These are phyloP conservation scores for Panellus pusillus DNA, from an alignment of 768 basidiomycete species.

Conservation along the genomic window DNA sequence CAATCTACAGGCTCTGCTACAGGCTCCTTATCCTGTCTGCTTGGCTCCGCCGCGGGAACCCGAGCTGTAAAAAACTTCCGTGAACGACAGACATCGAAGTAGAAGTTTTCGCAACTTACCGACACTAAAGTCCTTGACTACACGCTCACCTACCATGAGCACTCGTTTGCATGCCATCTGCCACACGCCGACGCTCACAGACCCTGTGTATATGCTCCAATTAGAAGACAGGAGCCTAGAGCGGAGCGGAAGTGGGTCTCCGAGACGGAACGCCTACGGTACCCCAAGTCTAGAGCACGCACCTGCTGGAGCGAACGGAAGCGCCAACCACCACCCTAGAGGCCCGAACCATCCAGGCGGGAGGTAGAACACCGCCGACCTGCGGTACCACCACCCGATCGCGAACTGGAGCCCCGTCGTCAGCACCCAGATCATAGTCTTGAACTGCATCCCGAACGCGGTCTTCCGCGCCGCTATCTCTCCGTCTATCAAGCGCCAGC, in stretches of 20 bases:
- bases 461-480: constrained; percentile 61
- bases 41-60: constrained; percentile 17
- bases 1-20: background rate
- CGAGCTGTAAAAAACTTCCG: constrained; percentile 14
- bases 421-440: constrained; percentile 69
- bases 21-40: constrained; percentile 11
- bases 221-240: background rate
- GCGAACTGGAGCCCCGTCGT: constrained; percentile 87
- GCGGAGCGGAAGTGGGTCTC: background rate
- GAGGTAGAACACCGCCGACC: constrained; percentile 89
- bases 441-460: constrained; percentile 71
- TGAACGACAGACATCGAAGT: constrained; percentile 9
- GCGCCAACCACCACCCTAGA: constrained; percentile 80
- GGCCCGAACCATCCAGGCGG: constrained; percentile 91
- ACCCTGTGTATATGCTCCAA: constrained; percentile 49
- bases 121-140: constrained; percentile 58
- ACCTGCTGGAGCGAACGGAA: constrained; percentile 92
- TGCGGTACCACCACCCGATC: constrained; percentile 91
- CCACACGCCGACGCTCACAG: constrained; percentile 93
- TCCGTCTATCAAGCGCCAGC: constrained; percentile 49
- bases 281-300: constrained; percentile 22
- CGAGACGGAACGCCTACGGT: no score
- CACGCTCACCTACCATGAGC: constrained; percentile 72
- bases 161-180: constrained; percentile 91
- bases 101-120: background rate